Evolutionary conservation across 306 rosid species (phyloP).

Genomic region (Lathyrus aphaca): DNA sequence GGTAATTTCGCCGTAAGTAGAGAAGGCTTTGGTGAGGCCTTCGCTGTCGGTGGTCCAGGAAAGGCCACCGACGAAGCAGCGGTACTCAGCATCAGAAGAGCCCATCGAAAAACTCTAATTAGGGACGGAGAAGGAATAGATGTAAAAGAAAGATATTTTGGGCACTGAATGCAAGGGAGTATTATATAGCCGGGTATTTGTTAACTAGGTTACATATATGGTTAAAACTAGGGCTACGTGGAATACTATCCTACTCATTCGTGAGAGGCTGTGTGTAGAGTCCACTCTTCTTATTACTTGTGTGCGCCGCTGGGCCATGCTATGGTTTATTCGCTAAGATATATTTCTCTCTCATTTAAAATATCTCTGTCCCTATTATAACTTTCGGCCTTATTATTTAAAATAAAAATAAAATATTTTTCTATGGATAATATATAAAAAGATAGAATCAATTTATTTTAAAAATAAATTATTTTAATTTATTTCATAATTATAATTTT

Average conservation of each 20-base stretch:
- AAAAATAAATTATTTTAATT: too few species aligned
- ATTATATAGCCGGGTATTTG: not conserved
- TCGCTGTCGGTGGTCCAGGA: slow-evolving; percentile 90
- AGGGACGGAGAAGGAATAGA: not conserved
- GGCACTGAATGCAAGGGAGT: not conserved
- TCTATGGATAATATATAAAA: too few species aligned
- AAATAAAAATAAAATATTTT: too few species aligned
- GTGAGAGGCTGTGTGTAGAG: not conserved
- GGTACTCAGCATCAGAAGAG: slow-evolving; percentile 66
- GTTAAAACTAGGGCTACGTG: slow-evolving; percentile 14
- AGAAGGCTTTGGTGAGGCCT: slow-evolving; percentile 63
- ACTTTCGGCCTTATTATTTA: too few species aligned
- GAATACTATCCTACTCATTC: not conserved
- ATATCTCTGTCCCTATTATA: too few species aligned
- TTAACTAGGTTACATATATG: not conserved
- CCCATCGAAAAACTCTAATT: slow-evolving; percentile 48
- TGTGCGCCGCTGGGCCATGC: not conserved
- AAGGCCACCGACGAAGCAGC: slow-evolving; percentile 97
- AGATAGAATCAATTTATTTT: too few species aligned
- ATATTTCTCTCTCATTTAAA: not conserved
- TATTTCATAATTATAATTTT: too few species aligned
- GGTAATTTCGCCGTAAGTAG: slow-evolving; percentile 61
- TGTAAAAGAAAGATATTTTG: not conserved
- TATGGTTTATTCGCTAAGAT: not conserved
- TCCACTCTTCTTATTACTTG: not conserved